Conservation (phyloP, 148 eudicot species). For the Fallopia convolvulus region DNA sequence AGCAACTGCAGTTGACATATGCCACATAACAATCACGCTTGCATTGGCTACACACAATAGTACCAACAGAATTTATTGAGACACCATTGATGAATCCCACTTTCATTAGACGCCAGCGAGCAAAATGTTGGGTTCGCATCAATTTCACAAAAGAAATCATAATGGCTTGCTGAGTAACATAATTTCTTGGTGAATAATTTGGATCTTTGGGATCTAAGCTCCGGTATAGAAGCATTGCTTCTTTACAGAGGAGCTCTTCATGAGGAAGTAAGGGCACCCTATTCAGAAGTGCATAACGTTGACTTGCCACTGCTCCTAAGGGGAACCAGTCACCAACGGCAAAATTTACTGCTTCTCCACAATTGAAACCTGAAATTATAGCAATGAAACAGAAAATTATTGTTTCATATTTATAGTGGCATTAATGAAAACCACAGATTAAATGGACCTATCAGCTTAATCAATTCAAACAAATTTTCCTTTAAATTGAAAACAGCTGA, state of each 20-base stretch:
- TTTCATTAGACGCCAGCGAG: constrained; percentile 75
- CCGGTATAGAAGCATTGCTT: constrained; percentile 63
- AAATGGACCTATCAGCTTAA: background rate
- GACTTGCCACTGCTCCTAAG: constrained; percentile 83
- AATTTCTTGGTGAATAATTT: constrained; percentile 23
- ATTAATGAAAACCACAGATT: background rate
- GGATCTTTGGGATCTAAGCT: constrained; percentile 27
- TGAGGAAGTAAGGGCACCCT: constrained; percentile 87
- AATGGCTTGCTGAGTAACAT: constrained; percentile 35
- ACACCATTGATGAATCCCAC: constrained; percentile 31
- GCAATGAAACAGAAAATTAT: background rate
- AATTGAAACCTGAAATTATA: constrained; percentile 69
- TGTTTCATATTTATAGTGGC: background rate
- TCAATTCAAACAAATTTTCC: no score
- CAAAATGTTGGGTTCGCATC: constrained; percentile 80
- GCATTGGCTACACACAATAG: constrained; percentile 85
- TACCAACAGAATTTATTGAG: constrained; percentile 48
- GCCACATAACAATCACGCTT: constrained; percentile 93
- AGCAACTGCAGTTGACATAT: constrained; percentile 80
- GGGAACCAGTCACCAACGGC: constrained; percentile 97
- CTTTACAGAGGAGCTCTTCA: constrained; percentile 97
- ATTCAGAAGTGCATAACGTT: constrained; percentile 83
- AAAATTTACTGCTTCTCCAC: constrained; percentile 98
- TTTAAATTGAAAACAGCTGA: background rate
- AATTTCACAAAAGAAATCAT: constrained; percentile 65